A percentile compares a stretch with the other conserved stretches of the same genome.
Evolutionary conservation across 495 filamentous ascomycete species (phyloP).

Genomic region (Podospora sp.): DNA sequence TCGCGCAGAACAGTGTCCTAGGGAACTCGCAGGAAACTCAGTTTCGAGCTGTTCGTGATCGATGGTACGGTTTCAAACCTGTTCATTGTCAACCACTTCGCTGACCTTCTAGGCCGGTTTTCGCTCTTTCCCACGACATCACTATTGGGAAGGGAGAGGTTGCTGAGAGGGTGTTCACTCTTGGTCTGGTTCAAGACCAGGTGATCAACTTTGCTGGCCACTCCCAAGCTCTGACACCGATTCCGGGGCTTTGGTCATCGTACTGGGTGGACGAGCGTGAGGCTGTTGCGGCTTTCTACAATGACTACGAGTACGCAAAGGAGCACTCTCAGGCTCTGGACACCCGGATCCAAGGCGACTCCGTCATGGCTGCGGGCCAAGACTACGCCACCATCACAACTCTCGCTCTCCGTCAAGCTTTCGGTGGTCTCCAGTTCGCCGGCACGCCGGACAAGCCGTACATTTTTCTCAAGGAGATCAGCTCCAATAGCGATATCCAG

Average conservation of each 20-base stretch:
- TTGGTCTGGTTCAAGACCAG: conserved; percentile 73
- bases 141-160: conserved; percentile 38
- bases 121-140: conserved; percentile 84
- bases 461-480: conserved; percentile 93
- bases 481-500: conserved; percentile 88
- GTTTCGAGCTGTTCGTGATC: conserved; percentile 71
- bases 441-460: conserved; percentile 77
- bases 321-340: conserved; percentile 65
- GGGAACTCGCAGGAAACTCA: conserved; percentile 63
- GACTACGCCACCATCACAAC: conserved; percentile 84
- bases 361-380: conserved; percentile 61
- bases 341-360: conserved; percentile 68
- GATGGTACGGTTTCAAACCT: conserved; percentile 50
- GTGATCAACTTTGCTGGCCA: conserved; percentile 77
- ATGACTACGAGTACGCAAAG: conserved; percentile 63
- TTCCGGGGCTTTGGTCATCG: conserved; percentile 77
- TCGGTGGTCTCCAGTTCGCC: conserved; percentile 83
- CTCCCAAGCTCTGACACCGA: conserved; percentile 65
- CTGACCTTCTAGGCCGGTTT: conserved; percentile 64
- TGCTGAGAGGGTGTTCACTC: conserved; percentile 66
- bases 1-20: conserved; percentile 64
- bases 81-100: neutral
- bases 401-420: conserved; percentile 80
- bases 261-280: conserved; percentile 59
- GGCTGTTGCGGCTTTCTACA: conserved; percentile 69